phyloP scores from a whole-genome alignment of 106 monocot genomes.

The Allium fistulosum region DNA sequence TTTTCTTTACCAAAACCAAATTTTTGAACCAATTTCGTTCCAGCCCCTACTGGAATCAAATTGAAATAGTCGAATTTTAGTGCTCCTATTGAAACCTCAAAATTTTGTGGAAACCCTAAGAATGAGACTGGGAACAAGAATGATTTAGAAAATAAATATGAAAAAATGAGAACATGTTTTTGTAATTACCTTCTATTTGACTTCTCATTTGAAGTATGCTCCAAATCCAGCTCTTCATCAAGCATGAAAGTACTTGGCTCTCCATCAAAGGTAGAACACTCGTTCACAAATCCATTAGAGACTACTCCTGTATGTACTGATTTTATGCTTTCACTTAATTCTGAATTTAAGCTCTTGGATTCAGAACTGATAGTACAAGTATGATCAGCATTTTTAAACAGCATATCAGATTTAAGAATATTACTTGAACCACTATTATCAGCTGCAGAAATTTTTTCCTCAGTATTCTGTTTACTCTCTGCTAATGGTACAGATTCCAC shows the following conservation, averaged over 20 bases:
- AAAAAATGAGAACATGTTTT: too few species aligned
- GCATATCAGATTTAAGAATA: constrained; percentile 10
- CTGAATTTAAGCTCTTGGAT: constrained; percentile 8
- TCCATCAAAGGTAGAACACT: constrained; percentile 19
- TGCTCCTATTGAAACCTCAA: too few species aligned
- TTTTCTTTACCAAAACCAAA: too few species aligned
- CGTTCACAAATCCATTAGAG: constrained; percentile 23
- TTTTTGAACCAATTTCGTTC: too few species aligned
- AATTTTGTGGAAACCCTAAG: too few species aligned
- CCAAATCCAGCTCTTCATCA: constrained; percentile 88
- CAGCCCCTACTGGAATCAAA: too few species aligned
- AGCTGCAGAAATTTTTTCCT: constrained; percentile 2
- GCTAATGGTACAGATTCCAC: constrained; percentile 7
- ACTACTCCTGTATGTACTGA: constrained; percentile 13
- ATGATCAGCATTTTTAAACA: constrained; percentile 5
- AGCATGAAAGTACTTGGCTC: constrained; percentile 88
- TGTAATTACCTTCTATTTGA: constrained; percentile 41
- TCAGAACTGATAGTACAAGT: constrained; percentile 10
- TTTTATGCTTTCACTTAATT: constrained; percentile 5
- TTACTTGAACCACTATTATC: neutral
- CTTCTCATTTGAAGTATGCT: constrained; percentile 23
- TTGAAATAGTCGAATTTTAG: too few species aligned
- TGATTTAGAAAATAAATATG: too few species aligned
- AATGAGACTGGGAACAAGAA: too few species aligned
- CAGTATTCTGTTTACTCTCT: constrained; percentile 3